Conservation (phyloP, 2,329 filamentous ascomycete species). For the Exserohilum rostratum region DNA sequence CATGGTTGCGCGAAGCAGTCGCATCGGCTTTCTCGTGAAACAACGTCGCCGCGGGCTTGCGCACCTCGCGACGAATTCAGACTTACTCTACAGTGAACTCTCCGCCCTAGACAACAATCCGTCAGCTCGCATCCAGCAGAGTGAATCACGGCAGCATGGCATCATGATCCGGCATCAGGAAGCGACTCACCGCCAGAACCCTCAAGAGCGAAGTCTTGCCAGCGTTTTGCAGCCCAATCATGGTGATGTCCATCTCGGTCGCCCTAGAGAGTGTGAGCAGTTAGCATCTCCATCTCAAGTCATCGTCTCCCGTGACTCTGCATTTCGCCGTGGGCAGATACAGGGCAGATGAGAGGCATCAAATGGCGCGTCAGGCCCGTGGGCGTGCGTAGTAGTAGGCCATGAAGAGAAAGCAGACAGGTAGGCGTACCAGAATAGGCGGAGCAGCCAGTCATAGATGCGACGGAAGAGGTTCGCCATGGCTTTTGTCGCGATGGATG, state of each 20-base stretch:
- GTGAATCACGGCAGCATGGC: constrained; percentile 28
- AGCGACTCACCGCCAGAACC: constrained; percentile 83
- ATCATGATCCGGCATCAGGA: constrained; percentile 42
- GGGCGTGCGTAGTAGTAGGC: constrained; percentile 19
- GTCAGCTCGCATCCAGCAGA: constrained; percentile 34
- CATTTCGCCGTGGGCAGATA: constrained; percentile 24
- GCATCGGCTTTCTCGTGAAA: constrained; percentile 34
- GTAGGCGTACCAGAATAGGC: constrained; percentile 86
- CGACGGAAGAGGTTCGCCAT: constrained; percentile 94
- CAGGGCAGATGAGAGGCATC: constrained; percentile 28
- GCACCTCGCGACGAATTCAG: constrained; percentile 31
- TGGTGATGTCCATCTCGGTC: constrained; percentile 99
- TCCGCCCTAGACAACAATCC: constrained; percentile 71
- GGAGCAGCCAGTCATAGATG: constrained; percentile 97
- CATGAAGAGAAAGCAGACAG: constrained; percentile 14
- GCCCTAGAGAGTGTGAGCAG: constrained; percentile 66
- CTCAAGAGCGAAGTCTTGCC: constrained; percentile 95
- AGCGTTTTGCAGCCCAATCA: constrained; percentile 97
- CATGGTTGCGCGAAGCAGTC: constrained; percentile 39
- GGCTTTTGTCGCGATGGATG: constrained; percentile 29
- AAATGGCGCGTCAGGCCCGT: constrained; percentile 39
- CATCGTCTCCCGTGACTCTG: constrained; percentile 19
- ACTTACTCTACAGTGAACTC: constrained; percentile 99
- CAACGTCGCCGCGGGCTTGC: constrained; percentile 34
- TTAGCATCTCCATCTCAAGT: constrained; percentile 27